These are phyloP conservation scores for Phragmites australis DNA, from an alignment of 176 grass and related monocot species.

Conservation along the genomic window DNA sequence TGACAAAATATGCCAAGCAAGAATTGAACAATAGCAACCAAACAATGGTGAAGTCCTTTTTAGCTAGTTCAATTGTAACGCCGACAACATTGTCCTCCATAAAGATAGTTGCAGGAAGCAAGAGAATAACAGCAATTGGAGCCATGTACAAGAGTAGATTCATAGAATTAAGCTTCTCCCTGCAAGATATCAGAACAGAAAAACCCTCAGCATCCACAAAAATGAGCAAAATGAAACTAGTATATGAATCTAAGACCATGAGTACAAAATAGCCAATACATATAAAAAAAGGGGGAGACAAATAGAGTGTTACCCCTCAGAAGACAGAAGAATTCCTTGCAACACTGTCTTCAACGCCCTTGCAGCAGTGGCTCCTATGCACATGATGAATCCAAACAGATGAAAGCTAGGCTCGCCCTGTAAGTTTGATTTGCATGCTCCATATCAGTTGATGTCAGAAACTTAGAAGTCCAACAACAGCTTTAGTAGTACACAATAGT, in stretches of 20 bases:
- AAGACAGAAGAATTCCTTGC: conserved; percentile 80
- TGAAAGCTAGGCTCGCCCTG: conserved; percentile 85
- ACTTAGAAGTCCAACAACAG: background rate
- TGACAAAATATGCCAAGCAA: conserved; percentile 78
- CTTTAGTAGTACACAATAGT: background rate
- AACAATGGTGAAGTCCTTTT: conserved; percentile 63
- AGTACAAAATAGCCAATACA: background rate
- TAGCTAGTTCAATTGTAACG: conserved; percentile 64
- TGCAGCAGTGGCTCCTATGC: conserved; percentile 74
- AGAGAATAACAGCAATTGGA: conserved; percentile 73
- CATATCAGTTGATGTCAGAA: conserved; percentile 23
- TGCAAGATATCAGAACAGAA: conserved; percentile 31
- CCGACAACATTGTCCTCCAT: conserved; percentile 81
- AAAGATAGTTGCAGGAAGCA: conserved; percentile 77
- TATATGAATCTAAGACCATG: conserved; percentile 12
- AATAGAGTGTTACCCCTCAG: conserved; percentile 59
- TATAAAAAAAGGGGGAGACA: background rate
- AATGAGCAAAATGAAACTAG: conserved; percentile 2
- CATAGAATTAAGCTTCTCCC: conserved; percentile 96
- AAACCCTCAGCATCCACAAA: conserved; percentile 1
- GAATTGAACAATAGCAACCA: conserved; percentile 79
- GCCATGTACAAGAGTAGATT: conserved; percentile 92
- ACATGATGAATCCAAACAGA: conserved; percentile 83
- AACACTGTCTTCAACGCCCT: conserved; percentile 80
- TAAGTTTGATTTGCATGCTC: conserved; percentile 5